Percentiles rank a stretch among this genome's conserved stretches.
phyloP scores from a whole-genome alignment of 371 early-diverging fungal genomes.

The Mucor plumbeus region DNA sequence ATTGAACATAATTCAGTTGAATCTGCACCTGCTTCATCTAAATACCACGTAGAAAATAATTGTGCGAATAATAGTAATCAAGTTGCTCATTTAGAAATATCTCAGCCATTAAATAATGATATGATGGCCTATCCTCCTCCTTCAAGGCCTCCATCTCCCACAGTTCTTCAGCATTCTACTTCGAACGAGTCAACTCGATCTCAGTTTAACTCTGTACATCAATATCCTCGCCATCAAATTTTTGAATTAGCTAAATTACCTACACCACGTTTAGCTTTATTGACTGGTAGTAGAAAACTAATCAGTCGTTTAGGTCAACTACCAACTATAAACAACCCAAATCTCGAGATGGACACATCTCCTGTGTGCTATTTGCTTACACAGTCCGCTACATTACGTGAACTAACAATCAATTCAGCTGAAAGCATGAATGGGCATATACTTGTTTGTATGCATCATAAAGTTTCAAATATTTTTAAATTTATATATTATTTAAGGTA shows the following conservation, averaged over 20 bases:
- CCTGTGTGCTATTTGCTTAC: slow-evolving; percentile 58
- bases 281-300: slow-evolving; percentile 33
- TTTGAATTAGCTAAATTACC: slow-evolving; percentile 26
- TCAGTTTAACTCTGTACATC: background rate
- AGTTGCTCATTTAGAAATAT: background rate
- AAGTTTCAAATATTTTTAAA: slow-evolving; percentile 51
- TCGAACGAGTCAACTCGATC: slow-evolving; percentile 25
- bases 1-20: background rate
- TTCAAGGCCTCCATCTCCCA: slow-evolving; percentile 9
- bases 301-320: slow-evolving; percentile 24
- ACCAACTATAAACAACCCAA: slow-evolving; percentile 23
- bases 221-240: slow-evolving; percentile 8
- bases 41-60: background rate
- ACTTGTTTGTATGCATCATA: slow-evolving; percentile 52
- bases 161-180: slow-evolving; percentile 6
- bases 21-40: slow-evolving; percentile 14
- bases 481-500: slow-evolving; percentile 53
- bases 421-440: slow-evolving; percentile 47
- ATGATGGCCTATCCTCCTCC: background rate
- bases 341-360: slow-evolving; percentile 27
- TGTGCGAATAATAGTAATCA: slow-evolving; percentile 1
- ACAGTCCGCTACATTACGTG: slow-evolving; percentile 35
- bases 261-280: slow-evolving; percentile 29
- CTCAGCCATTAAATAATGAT: background rate
- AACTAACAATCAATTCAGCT: slow-evolving; percentile 38